Evolutionary conservation across 768 basidiomycete species (phyloP).

Genomic region (Termitomyces heimii): DNA sequence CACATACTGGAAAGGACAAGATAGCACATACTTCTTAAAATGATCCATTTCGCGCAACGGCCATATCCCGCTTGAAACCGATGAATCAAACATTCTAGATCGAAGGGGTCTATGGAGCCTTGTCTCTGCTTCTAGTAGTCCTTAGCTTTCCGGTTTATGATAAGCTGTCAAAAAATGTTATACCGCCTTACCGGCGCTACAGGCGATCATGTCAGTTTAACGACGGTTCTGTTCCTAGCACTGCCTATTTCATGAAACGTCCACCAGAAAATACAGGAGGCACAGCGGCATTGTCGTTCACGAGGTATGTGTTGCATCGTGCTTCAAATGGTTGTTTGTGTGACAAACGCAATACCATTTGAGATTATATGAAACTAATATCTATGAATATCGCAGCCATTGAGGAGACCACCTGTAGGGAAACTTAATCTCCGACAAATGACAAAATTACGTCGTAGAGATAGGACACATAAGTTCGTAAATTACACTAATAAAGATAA

Average conservation of each 20-base stretch:
- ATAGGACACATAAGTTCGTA: not conserved
- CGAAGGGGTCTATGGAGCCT: not conserved
- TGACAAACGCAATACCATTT: not conserved
- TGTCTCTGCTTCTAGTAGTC: not conserved
- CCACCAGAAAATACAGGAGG: not conserved
- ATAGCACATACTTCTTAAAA: not conserved
- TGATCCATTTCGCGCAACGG: not conserved
- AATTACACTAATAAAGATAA: not conserved
- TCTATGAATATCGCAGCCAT: no score
- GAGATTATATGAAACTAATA: not conserved
- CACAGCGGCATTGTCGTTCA: not conserved
- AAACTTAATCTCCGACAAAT: not conserved
- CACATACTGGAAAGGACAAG: not conserved
- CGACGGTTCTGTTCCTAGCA: not conserved
- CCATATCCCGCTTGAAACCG: not conserved
- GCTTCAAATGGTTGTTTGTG: not conserved
- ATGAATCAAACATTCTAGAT: not conserved
- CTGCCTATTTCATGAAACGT: not conserved
- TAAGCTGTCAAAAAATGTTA: constrained; percentile 4
- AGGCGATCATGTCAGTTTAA: not conserved
- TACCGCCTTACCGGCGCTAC: not conserved
- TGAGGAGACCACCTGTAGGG: not conserved
- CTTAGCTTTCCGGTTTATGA: not conserved
- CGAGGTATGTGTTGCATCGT: not conserved
- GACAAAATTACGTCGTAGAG: not conserved